A percentile compares a stretch with the other conserved stretches of the same genome.
Evolutionary conservation across 306 rosid species (phyloP).

Genomic region (Medicago ruthenica): DNA sequence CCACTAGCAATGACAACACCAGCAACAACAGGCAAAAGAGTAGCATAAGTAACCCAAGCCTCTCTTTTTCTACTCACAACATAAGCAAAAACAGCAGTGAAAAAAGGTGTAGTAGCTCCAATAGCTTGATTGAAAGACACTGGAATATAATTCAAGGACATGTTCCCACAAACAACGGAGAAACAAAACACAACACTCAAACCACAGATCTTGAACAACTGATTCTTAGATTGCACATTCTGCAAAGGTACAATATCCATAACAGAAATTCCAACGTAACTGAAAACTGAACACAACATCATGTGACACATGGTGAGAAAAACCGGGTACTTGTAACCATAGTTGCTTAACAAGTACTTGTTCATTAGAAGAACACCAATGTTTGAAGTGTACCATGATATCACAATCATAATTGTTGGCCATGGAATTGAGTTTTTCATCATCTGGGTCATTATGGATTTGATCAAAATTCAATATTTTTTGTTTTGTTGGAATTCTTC

Average conservation of each 20-base stretch:
- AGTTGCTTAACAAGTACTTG: conserved; percentile 52
- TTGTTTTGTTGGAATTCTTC: background rate
- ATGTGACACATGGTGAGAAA: conserved; percentile 59
- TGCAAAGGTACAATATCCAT: conserved; percentile 50
- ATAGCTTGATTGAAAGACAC: conserved; percentile 60
- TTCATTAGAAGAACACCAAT: conserved; percentile 53
- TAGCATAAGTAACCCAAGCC: conserved; percentile 54
- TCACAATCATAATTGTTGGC: conserved; percentile 45
- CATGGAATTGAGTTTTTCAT: conserved; percentile 43
- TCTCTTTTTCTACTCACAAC: conserved; percentile 40
- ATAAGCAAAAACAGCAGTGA: conserved; percentile 55
- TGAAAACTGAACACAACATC: conserved; percentile 50
- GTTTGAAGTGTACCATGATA: conserved; percentile 51
- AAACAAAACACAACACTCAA: conserved; percentile 50
- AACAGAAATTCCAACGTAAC: conserved; percentile 41
- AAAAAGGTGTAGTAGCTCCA: conserved; percentile 55
- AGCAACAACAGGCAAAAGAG: conserved; percentile 53
- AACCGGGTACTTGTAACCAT: conserved; percentile 49
- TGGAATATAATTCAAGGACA: conserved; percentile 47
- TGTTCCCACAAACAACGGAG: conserved; percentile 56
- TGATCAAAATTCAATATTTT: background rate
- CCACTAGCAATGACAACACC: conserved; percentile 55
- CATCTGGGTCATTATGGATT: conserved; percentile 23
- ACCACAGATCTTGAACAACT: conserved; percentile 39
- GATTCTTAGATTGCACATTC: conserved; percentile 40